Base-by-base conservation (phyloP, 1,139 yeast species). In the Magnusiomyces clavatus region DNA sequence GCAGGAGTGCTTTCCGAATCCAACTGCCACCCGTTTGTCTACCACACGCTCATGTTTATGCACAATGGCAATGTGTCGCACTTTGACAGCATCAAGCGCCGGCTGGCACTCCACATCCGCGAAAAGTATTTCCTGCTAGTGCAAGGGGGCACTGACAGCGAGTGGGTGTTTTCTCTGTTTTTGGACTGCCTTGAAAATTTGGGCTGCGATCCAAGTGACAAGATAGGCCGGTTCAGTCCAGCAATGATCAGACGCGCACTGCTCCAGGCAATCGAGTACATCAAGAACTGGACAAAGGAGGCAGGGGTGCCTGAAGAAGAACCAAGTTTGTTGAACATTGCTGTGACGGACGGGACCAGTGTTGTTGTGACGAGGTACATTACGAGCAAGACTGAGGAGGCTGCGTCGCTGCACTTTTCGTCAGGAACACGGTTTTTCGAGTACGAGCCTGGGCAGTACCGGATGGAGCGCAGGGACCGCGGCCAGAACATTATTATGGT, bases 91-190 rank as follows among this genome's bases (percentile, higher is more conserved):
- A 86, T 92, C 62, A 92, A 92, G 68, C 77, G 94, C 56, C 76
- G 70, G 54, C 73, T 92, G 49, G 76, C 89, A 37, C 76, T 79
- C 61, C 86, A 85, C 63, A 73, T 92, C 46, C 81, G 81, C 48
- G 97, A 92, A 64, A 81, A 82, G 59, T 92, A 81, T 67, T 87
- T 92, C 63, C 71, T 87, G 38, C 76, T 73, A 50, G 80, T 92
- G 46, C 97, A 92, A 65, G 98, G 98, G 0, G 81, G 95, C 38
- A 92, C 98, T 0, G 98, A 92, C 66, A 85, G 95, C 1, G 98
- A 92, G 67, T 90, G 96, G 70, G 85, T 94, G 51, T 92, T 90
- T 76, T 96, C 96, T 1, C 72, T 92, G 53, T 88, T 82, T 61
- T 71, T 92, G 57, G 95, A 92, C 63, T 81, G 88, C 10, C 71